Percentiles rank a stretch among this genome's conserved stretches.
Conservation (phyloP, 2,329 filamentous ascomycete species). For the Trichoderma hamatum region DNA sequence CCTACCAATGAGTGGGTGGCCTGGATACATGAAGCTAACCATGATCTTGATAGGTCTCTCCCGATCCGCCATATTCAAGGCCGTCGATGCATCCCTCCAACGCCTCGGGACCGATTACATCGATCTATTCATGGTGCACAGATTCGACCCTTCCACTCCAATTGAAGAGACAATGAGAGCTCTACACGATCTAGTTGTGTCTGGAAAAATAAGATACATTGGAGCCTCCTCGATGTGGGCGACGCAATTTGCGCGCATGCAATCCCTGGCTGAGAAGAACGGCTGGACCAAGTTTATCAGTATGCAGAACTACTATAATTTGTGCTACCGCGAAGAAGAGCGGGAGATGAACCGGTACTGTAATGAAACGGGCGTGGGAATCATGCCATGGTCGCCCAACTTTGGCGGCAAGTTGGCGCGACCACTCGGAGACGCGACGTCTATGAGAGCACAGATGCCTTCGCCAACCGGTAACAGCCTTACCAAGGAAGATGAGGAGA, state of each 20-base stretch:
- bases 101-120: conserved; percentile 59
- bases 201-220: conserved; percentile 55
- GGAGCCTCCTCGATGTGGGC: conserved; percentile 41
- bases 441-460: not conserved
- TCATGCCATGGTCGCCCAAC: conserved; percentile 30
- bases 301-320: conserved; percentile 60
- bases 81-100: conserved; percentile 60
- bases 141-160: conserved; percentile 52
- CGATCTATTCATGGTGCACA: conserved; percentile 59
- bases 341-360: conserved; percentile 44
- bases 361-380: conserved; percentile 22
- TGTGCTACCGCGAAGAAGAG: conserved; percentile 61
- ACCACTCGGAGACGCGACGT: conserved; percentile 7
- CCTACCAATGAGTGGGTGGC: not conserved
- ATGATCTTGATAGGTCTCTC: conserved; percentile 45
- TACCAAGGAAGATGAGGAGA: conserved; percentile 40
- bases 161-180: conserved; percentile 61
- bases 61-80: conserved; percentile 65
- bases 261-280: conserved; percentile 54
- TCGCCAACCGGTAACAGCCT: not conserved
- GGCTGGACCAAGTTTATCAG: conserved; percentile 59
- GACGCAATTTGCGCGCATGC: conserved; percentile 50
- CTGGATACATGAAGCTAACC: not conserved
- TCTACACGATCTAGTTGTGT: conserved; percentile 56
- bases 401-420: conserved; percentile 28